These are phyloP conservation scores for Peronosclerospora sorghi DNA, from an alignment of 352 stramenopile genomes.

Conservation along the genomic window DNA sequence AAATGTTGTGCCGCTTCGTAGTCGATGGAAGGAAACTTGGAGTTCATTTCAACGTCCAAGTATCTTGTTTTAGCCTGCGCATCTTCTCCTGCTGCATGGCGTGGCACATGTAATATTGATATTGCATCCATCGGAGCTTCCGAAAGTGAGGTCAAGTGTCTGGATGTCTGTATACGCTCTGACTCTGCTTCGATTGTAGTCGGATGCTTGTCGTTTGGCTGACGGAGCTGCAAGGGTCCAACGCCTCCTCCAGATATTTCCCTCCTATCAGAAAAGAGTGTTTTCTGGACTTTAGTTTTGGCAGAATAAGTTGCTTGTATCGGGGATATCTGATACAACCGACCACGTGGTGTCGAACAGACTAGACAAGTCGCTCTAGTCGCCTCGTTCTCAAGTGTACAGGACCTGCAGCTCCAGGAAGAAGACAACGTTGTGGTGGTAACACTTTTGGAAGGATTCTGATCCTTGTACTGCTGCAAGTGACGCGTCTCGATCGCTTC, in stretches of 20 bases:
- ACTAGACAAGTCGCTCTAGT: constrained; percentile 28
- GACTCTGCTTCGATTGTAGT: constrained; percentile 1
- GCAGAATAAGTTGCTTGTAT: no score
- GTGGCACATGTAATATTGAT: constrained; percentile 1
- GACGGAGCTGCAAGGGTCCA: no score
- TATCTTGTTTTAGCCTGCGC: constrained; percentile 44
- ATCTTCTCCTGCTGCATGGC: constrained; percentile 41
- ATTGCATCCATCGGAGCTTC: not conserved
- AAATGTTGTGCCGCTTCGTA: constrained; percentile 50
- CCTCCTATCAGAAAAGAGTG: not conserved
- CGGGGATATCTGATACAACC: no score
- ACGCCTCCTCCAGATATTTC: constrained; percentile 1
- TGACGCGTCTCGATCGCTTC: constrained; percentile 19
- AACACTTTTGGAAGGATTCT: not conserved
- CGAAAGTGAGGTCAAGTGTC: constrained; percentile 1
- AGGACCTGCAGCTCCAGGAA: constrained; percentile 39
- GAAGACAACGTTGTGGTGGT: not conserved
- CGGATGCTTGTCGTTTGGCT: not conserved
- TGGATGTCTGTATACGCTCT: constrained; percentile 5
- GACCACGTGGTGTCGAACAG: constrained; percentile 37
- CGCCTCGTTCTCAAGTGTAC: constrained; percentile 47
- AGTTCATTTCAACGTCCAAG: constrained; percentile 25
- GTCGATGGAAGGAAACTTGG: constrained; percentile 45
- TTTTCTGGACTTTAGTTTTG: not conserved
- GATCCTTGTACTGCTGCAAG: constrained; percentile 3